Evolutionary conservation across 1,284 basidiomycete genomes (phyloP).

Genomic region (Tilletiopsis washingtonensis): DNA sequence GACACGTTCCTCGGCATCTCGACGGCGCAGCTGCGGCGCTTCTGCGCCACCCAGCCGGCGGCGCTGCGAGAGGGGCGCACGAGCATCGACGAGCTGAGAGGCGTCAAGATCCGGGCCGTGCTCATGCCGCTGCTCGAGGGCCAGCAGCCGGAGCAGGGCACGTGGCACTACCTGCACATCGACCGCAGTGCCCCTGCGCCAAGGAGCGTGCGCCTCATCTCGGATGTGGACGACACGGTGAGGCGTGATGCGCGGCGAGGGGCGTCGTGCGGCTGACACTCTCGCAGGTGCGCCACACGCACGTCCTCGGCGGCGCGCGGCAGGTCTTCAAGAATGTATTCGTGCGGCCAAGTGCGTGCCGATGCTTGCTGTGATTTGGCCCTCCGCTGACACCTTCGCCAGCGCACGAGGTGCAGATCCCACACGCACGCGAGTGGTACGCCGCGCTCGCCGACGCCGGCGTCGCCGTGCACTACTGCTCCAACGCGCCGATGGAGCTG

Average conservation of each 20-base stretch:
- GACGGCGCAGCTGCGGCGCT: slow-evolving; percentile 4
- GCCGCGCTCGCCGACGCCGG: background rate
- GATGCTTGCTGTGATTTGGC: no score
- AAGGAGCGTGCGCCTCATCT: slow-evolving; percentile 64
- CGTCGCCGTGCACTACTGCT: slow-evolving; percentile 52
- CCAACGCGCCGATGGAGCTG: slow-evolving; percentile 81
- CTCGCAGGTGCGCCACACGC: slow-evolving; percentile 24
- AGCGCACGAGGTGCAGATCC: slow-evolving; percentile 69
- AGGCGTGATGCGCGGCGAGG: slow-evolving; percentile 55
- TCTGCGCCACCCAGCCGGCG: no score
- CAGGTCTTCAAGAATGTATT: slow-evolving; percentile 52
- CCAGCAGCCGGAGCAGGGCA: background rate
- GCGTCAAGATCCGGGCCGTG: slow-evolving; percentile 15
- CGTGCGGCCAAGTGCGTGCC: slow-evolving; percentile 53
- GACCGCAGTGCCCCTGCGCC: no score
- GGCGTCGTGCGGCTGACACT: background rate
- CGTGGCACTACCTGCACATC: no score
- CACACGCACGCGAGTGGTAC: slow-evolving; percentile 64
- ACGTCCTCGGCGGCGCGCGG: slow-evolving; percentile 45
- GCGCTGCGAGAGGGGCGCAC: no score
- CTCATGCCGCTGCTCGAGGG: slow-evolving; percentile 4
- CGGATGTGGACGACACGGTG: slow-evolving; percentile 90
- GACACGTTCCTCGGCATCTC: slow-evolving; percentile 20
- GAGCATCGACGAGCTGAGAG: slow-evolving; percentile 17
- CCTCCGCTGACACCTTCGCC: no score